phyloP scores from a whole-genome alignment of 2,329 filamentous ascomycete species.

The Cladorrhinum sp. region DNA sequence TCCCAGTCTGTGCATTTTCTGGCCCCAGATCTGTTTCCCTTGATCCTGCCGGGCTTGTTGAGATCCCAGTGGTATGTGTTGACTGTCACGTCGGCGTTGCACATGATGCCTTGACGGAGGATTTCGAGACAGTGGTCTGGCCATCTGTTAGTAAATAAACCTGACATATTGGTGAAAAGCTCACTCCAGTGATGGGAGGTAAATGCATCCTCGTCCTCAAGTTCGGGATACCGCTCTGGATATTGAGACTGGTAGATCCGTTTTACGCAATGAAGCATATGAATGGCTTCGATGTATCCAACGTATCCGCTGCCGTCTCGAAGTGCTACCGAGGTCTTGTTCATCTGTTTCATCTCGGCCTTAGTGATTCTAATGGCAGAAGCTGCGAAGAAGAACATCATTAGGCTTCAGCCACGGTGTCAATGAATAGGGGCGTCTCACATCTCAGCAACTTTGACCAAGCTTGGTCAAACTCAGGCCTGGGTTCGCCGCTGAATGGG shows the following conservation, averaged over 20 bases:
- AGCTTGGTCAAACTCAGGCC: neutral
- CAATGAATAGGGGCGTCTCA: neutral
- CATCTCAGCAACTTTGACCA: constrained; percentile 1
- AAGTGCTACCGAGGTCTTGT: neutral
- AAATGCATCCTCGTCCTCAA: neutral
- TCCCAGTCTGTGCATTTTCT: constrained; percentile 8
- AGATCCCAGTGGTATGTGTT: constrained; percentile 1
- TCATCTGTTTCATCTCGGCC: constrained; percentile 1
- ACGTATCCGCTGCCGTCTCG: constrained; percentile 3
- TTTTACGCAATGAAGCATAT: constrained; percentile 5
- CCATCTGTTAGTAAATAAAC: neutral
- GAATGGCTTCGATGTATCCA: constrained; percentile 4
- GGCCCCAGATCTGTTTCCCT: neutral
- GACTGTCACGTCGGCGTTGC: constrained; percentile 3
- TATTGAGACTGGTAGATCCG: neutral
- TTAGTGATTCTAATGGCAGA: neutral
- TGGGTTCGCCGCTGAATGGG: neutral
- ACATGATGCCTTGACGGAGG: constrained; percentile 4
- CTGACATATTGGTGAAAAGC: too few relatives aligned
- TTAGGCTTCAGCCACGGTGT: too few relatives aligned
- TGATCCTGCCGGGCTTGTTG: neutral
- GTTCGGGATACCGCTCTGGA: neutral
- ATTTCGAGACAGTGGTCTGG: constrained; percentile 5
- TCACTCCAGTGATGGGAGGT: neutral
- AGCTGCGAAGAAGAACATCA: neutral